Conservation (phyloP, 176 grass and related monocot species). For the Puccinellia tenuiflora region DNA sequence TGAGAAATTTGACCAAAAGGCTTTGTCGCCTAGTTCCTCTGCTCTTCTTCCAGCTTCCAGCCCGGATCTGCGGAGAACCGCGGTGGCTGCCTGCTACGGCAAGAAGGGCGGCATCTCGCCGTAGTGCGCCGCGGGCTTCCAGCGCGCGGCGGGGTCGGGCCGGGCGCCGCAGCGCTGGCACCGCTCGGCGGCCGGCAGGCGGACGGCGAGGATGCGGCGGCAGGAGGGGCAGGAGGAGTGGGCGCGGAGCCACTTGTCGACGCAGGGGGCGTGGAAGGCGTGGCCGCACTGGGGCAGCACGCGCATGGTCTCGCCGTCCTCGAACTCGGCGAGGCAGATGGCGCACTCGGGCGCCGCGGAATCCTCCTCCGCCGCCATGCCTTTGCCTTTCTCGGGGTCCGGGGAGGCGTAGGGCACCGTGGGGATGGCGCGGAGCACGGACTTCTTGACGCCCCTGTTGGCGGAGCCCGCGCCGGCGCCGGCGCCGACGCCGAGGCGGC, state of each 20-base stretch:
- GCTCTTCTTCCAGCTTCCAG: background rate
- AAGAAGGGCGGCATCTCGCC: conserved; percentile 30
- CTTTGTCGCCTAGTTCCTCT: background rate
- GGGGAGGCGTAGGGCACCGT: conserved; percentile 32
- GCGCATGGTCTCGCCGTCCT: conserved; percentile 54
- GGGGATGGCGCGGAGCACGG: conserved; percentile 54
- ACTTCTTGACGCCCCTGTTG: conserved; percentile 67
- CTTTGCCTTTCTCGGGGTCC: background rate
- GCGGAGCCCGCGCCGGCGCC: background rate
- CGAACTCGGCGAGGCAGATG: conserved; percentile 71
- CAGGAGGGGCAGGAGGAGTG: conserved; percentile 73
- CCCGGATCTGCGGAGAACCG: background rate
- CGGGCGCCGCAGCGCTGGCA: conserved; percentile 46
- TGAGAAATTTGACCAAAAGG: background rate
- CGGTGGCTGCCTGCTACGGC: conserved; percentile 4
- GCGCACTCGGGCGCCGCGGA: conserved; percentile 37
- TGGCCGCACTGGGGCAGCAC: conserved; percentile 66
- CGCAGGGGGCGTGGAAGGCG: conserved; percentile 53
- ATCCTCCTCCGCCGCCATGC: background rate
- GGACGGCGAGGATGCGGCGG: conserved; percentile 38
- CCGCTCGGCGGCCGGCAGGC: conserved; percentile 30
- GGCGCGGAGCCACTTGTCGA: conserved; percentile 65
- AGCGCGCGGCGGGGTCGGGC: background rate
- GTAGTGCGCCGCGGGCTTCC: conserved; percentile 33
- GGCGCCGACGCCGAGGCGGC: background rate